Conservation (phyloP, 768 basidiomycete genomes). For the Fomitopsis pulvina region DNA sequence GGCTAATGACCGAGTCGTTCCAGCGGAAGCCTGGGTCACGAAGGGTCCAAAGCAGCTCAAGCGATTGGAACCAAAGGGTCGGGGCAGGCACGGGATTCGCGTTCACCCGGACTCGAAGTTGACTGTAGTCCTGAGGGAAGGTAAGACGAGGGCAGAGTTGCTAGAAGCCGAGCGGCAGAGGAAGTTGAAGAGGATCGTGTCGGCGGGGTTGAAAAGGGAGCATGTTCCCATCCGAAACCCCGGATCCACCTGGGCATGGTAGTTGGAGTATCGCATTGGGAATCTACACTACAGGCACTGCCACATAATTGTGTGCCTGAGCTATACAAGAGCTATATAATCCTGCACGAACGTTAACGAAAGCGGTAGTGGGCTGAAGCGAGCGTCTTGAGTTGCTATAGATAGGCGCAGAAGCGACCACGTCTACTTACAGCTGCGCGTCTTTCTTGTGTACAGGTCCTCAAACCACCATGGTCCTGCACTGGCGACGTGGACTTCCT, state of each 20-base stretch:
- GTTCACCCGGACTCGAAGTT: slow-evolving; percentile 70
- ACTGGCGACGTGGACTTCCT: slow-evolving; percentile 41
- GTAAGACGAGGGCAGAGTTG: slow-evolving; percentile 67
- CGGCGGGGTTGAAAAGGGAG: slow-evolving; percentile 74
- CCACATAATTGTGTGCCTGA: too few relatives aligned
- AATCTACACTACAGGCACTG: too few relatives aligned
- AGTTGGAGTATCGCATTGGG: too few relatives aligned
- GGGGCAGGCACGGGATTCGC: slow-evolving; percentile 74
- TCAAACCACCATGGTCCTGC: slow-evolving; percentile 30
- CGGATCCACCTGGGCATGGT: slow-evolving; percentile 75
- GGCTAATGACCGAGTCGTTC: slow-evolving; percentile 1
- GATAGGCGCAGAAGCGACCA: background rate
- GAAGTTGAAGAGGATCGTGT: slow-evolving; percentile 71
- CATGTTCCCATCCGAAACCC: slow-evolving; percentile 74
- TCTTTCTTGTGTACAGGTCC: slow-evolving; percentile 9
- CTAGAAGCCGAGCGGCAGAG: slow-evolving; percentile 55
- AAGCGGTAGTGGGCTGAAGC: background rate
- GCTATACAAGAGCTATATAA: too few relatives aligned
- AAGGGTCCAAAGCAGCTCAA: slow-evolving; percentile 65
- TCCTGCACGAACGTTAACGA: too few relatives aligned
- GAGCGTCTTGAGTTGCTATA: background rate
- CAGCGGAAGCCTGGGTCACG: slow-evolving; percentile 94
- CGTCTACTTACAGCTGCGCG: slow-evolving; percentile 8
- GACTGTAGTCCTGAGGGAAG: slow-evolving; percentile 73
- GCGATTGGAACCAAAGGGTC: slow-evolving; percentile 75